Base-by-base conservation (phyloP, 1,284 basidiomycete genomes). In the Irpex lacteus region DNA sequence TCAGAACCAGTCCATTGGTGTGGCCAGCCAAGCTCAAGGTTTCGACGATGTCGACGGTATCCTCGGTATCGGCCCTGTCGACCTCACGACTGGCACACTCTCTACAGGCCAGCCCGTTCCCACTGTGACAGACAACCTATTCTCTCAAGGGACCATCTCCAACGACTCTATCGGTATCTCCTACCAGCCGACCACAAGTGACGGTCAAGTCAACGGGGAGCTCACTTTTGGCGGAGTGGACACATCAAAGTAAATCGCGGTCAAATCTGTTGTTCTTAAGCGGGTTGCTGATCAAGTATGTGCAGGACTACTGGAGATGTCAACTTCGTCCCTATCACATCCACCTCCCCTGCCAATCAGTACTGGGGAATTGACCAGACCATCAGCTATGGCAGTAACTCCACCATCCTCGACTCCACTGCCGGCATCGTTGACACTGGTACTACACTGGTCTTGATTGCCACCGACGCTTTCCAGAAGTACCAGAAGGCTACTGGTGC, bases 381-480 rank as follows among this genome's bases (percentile, higher is more conserved):
- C 47, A 70, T 87, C 60, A 69, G 74, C 0, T 87, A 86, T 67
- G 84, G 80, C 47, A 69, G 60, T 21, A 61, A 59, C 63, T 72
- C 71, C 18, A 68, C 71, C 0, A 74, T 87, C 55, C 70, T 86
- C 52, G 63, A 71, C 7, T 65, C 66, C 7, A 75, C 80, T 6
- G 74, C 81, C 40, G 85, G 85, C 32, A 85, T 87, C 67, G 82
- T 86, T 56, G 86, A 87, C 70, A 86, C 85, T 2, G 86, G 86
- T 56, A 88, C 77, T 5, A 78, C 77, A 18, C 74, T 83, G 40
- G 66, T 82, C 21, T 68, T 78, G 59, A 67, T 82, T 59, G 76
- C 81, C 13, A 73, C 77, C 4, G 72, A 87, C 69, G 87, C 83
- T 4, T 87, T 85, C 76, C 68, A 74, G 40, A 67, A 68, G 15